Base-by-base conservation (phyloP, 2,329 filamentous ascomycete species). In the Macrophomina tecta region DNA sequence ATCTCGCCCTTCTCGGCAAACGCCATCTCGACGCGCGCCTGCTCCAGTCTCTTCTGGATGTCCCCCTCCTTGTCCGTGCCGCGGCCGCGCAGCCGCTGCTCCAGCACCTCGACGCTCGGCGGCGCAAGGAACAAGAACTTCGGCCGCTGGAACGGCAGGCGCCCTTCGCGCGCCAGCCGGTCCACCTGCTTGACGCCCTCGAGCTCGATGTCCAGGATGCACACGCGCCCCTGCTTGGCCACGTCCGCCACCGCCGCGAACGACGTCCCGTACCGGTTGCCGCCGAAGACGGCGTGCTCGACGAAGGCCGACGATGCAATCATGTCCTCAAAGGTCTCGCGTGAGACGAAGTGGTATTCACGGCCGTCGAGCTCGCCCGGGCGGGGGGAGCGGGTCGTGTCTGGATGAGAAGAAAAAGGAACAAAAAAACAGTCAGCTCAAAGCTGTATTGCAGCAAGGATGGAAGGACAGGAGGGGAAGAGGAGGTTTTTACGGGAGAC, bases 201-300 rank as follows among this genome's bases (percentile, higher is more conserved):
- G 92, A 97, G 97, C 85, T 97, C 94, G 76, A 97, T 98, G 78
- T 98, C 94, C 72, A 97, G 82, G 56, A 97, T 89, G 69, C 94
- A 94, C 49, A 93, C 87, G 74, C 85, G 86, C 18, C 89, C 90
- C 80, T 89, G 87, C 68, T 87, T 86, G 2, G 86, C 86, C 77
- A 94, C 89, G 74, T 92, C 88, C 78, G 90, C 86, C 69, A 97
- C 92, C 34, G 92, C 92, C 79, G 86, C 84, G 75, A 92, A 89
- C 76, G 88, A 92, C 5, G 93, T 97, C 66, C 94, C 94, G 81
- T 97, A 97, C 75, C 88, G 83, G 81, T 97, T 97, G 65, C 88
- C 89, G 48, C 93, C 89, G 78, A 97, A 97, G 77, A 90, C 83
- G 65, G 94, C 94, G 82, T 91, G 88, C 84, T 97, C 94, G 69